A percentile compares a stretch with the other conserved stretches of the same genome.
Evolutionary conservation across 257 asterid genomes (phyloP).

Genomic region (Penstemon newberryi): DNA sequence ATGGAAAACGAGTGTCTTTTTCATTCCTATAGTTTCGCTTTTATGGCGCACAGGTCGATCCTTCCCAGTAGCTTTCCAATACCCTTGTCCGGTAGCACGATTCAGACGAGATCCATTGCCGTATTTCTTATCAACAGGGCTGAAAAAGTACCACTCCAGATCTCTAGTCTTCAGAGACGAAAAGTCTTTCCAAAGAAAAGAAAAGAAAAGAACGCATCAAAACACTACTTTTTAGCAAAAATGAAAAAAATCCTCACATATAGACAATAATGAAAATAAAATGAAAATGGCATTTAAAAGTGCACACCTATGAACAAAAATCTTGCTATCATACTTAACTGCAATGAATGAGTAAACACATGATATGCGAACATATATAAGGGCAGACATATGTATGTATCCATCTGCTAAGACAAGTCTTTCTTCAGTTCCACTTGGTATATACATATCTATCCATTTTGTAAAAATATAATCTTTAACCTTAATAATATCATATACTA

Average conservation of each 20-base stretch:
- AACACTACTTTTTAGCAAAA: slow-evolving; percentile 1
- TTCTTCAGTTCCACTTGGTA: slow-evolving; percentile 3
- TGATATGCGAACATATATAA: no score
- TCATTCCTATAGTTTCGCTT: slow-evolving; percentile 73
- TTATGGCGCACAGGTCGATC: slow-evolving; percentile 79
- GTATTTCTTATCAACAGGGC: slow-evolving; percentile 86
- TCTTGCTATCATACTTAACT: no score
- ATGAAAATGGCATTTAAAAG: no score
- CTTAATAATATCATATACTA: not conserved
- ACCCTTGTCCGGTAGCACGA: slow-evolving; percentile 91
- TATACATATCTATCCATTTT: not conserved
- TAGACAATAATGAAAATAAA: no score
- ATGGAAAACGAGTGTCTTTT: slow-evolving; percentile 87
- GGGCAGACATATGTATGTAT: not conserved
- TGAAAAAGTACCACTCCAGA: slow-evolving; percentile 91
- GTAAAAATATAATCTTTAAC: slow-evolving; percentile 23
- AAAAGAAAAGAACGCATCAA: not conserved
- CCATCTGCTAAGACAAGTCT: slow-evolving; percentile 11
- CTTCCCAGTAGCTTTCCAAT: slow-evolving; percentile 97
- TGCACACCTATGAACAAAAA: no score
- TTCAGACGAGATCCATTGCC: slow-evolving; percentile 92
- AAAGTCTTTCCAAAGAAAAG: slow-evolving; percentile 38
- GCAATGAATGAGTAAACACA: no score
- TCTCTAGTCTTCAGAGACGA: slow-evolving; percentile 81
- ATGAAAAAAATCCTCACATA: no score